These are phyloP conservation scores for Amanita thiersii DNA, from an alignment of 768 basidiomycete genomes.

Conservation along the genomic window DNA sequence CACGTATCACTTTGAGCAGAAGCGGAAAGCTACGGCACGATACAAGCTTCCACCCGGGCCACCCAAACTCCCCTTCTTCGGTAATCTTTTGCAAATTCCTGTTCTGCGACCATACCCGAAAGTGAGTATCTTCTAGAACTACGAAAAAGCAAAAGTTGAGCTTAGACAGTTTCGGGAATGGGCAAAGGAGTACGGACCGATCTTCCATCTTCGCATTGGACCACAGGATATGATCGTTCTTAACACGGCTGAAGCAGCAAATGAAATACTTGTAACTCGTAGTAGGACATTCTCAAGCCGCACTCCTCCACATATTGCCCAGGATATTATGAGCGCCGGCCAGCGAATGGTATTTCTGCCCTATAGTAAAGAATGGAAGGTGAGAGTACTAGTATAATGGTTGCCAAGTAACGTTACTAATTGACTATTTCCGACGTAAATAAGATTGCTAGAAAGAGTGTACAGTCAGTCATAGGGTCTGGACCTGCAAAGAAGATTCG, in stretches of 20 bases:
- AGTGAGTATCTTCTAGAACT: constrained; percentile 8
- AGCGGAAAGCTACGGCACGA: constrained; percentile 1
- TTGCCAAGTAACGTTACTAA: not conserved
- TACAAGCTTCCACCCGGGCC: constrained; percentile 22
- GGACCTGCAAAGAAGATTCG: constrained; percentile 17
- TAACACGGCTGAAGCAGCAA: constrained; percentile 17
- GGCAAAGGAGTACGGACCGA: constrained; percentile 20
- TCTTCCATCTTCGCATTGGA: constrained; percentile 20
- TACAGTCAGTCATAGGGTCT: constrained; percentile 18
- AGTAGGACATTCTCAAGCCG: constrained; percentile 19
- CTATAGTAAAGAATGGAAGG: constrained; percentile 21
- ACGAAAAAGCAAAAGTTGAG: not conserved
- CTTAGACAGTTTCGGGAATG: constrained; percentile 17
- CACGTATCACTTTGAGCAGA: constrained; percentile 5
- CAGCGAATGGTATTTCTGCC: constrained; percentile 19
- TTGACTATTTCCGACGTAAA: not conserved
- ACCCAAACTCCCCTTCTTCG: constrained; percentile 20
- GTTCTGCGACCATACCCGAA: constrained; percentile 18
- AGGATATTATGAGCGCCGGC: constrained; percentile 22
- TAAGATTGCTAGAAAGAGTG: constrained; percentile 15
- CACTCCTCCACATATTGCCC: constrained; percentile 21
- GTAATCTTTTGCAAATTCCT: constrained; percentile 23
- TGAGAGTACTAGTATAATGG: constrained; percentile 3
- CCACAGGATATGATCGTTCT: constrained; percentile 18
- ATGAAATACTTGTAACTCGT: constrained; percentile 18